These are phyloP conservation scores for Rehmannia glutinosa DNA, from an alignment of 257 asterid species.

Conservation along the genomic window DNA sequence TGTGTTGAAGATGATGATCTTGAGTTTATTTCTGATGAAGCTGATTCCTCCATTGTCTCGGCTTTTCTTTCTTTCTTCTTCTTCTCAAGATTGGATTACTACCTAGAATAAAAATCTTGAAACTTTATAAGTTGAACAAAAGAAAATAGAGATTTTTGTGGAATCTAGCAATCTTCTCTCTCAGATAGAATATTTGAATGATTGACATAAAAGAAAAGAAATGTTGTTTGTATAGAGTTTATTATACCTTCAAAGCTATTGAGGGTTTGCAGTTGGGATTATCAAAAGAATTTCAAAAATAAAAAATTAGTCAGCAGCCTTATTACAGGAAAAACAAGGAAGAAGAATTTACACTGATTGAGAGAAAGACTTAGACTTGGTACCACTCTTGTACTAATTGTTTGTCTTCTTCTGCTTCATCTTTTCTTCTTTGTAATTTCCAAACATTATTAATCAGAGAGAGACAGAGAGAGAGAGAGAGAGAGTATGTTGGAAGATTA, in stretches of 20 bases:
- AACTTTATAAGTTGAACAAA: background rate
- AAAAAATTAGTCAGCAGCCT: background rate
- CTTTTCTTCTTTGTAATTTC: background rate
- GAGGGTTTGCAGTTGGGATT: background rate
- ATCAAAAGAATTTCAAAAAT: background rate
- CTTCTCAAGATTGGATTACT: background rate
- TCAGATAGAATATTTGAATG: no score
- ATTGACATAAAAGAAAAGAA: background rate
- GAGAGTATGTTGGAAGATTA: slow-evolving; percentile 15
- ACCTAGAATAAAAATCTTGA: background rate
- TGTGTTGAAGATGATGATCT: slow-evolving; percentile 41
- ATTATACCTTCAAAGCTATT: background rate
- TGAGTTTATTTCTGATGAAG: slow-evolving; percentile 21
- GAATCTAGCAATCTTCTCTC: no score
- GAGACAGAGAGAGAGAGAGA: slow-evolving; percentile 2
- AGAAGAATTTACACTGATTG: no score
- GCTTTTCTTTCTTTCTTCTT: background rate
- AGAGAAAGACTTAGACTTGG: slow-evolving; percentile 32
- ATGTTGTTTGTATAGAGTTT: background rate
- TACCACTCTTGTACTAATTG: slow-evolving; percentile 12
- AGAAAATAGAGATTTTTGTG: background rate
- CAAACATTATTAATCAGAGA: background rate
- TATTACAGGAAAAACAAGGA: slow-evolving; percentile 14
- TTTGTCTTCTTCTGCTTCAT: slow-evolving; percentile 12
- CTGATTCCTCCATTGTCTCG: slow-evolving; percentile 27